Percentiles rank a stretch among this genome's conserved stretches.
phyloP scores from a whole-genome alignment of 2,329 filamentous ascomycete species.

The Geosmithia putterillii region DNA sequence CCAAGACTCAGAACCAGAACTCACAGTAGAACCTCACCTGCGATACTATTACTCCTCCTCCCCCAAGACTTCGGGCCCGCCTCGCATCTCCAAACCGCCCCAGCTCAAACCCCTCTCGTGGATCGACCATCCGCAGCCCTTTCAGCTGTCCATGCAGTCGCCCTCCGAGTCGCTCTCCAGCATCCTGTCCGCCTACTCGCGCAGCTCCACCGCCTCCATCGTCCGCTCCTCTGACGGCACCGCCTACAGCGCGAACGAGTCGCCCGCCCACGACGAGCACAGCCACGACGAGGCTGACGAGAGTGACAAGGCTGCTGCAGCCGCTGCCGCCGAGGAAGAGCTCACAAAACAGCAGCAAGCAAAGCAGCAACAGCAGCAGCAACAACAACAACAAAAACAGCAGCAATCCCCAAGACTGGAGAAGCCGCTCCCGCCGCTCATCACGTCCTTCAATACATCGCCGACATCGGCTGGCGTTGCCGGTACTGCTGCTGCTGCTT shows the following conservation, averaged over 20 bases:
- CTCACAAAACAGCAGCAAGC: no score
- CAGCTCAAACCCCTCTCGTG: not conserved
- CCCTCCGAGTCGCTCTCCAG: conserved; percentile 39
- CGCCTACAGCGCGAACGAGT: conserved; percentile 8
- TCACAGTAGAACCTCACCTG: not conserved
- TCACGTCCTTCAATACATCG: no score
- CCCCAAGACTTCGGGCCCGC: not conserved
- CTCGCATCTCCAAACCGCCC: not conserved
- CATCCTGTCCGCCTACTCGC: conserved; percentile 42
- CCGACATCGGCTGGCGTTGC: not conserved
- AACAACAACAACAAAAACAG: conserved; percentile 1
- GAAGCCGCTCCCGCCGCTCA: no score
- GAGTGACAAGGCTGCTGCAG: not conserved
- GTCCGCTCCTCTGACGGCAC: conserved; percentile 27
- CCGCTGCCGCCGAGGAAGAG: no score
- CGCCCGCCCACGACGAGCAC: conserved; percentile 10
- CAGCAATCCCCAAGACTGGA: not conserved
- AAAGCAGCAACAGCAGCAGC: not conserved
- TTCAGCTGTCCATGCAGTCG: conserved; percentile 11
- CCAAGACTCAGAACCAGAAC: not conserved
- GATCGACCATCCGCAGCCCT: not conserved
- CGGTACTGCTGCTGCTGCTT: not conserved
- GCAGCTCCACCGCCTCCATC: conserved; percentile 30
- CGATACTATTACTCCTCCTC: not conserved
- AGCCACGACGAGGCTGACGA: not conserved